A percentile compares a stretch with the other conserved stretches of the same genome.
Conservation (phyloP, 176 grass and related monocot species). For the Avena sativa region DNA sequence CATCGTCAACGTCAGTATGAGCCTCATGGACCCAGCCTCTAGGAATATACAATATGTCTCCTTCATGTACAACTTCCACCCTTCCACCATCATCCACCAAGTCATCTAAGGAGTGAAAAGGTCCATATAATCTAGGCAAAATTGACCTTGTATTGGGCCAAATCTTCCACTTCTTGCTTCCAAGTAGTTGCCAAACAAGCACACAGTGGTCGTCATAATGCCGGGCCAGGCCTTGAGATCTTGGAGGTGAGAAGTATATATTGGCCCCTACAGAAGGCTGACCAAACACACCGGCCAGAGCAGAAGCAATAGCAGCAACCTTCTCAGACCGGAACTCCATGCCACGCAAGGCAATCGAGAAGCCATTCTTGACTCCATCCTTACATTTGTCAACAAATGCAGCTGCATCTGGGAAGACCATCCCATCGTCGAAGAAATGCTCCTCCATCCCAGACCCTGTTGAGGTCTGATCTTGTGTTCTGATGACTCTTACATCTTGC, state of each 20-base stretch:
- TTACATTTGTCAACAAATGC: conserved; percentile 48
- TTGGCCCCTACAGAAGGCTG: conserved; percentile 88
- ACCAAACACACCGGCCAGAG: conserved; percentile 73
- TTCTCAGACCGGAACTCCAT: conserved; percentile 75
- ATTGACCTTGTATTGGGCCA: conserved; percentile 54
- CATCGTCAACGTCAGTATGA: conserved; percentile 43
- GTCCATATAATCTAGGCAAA: conserved; percentile 81
- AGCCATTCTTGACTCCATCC: conserved; percentile 67
- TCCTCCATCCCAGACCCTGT: conserved; percentile 44
- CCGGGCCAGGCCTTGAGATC: conserved; percentile 68
- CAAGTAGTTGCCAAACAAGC: conserved; percentile 80
- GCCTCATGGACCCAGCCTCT: conserved; percentile 85
- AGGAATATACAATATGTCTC: conserved; percentile 80
- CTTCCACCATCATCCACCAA: conserved; percentile 39
- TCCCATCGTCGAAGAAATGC: conserved; percentile 58
- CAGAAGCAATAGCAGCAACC: conserved; percentile 62
- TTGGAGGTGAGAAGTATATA: conserved; percentile 76
- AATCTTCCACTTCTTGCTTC: conserved; percentile 68
- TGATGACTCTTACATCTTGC: conserved; percentile 76
- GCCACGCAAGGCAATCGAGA: conserved; percentile 78
- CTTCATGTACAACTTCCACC: conserved; percentile 62
- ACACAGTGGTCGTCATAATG: conserved; percentile 94
- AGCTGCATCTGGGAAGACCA: conserved; percentile 31
- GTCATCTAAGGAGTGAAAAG: conserved; percentile 53
- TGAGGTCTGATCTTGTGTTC: conserved; percentile 43